Evolutionary conservation across 345 rosid species (phyloP).

Genomic region (Melastoma malabathricum): DNA sequence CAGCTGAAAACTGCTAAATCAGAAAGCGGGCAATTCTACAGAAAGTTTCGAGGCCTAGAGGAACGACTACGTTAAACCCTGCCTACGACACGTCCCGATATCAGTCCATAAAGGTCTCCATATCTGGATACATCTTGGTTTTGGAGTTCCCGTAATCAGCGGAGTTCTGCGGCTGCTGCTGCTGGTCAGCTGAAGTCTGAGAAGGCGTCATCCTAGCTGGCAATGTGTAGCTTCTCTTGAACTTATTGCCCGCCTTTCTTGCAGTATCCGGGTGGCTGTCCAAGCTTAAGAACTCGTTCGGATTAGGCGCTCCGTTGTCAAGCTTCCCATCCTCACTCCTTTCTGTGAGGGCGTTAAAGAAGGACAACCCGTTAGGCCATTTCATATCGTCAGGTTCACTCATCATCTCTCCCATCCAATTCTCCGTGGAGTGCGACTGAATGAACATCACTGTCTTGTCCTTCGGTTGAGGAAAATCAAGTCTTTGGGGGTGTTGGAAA

Average conservation of each 20-base stretch:
- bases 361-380: constrained; percentile 75
- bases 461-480: constrained; percentile 45
- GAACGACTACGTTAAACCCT: too few relatives aligned
- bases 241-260: constrained; percentile 57
- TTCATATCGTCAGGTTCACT: constrained; percentile 76
- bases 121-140: constrained; percentile 50
- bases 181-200: constrained; percentile 43
- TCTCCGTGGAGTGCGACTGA: constrained; percentile 38
- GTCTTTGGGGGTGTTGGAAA: constrained; percentile 42
- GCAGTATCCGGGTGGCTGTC: constrained; percentile 43
- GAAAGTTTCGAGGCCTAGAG: too few relatives aligned
- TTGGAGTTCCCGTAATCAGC: constrained; percentile 34
- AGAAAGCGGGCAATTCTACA: too few relatives aligned
- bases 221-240: constrained; percentile 54
- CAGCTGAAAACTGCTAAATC: too few relatives aligned
- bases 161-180: constrained; percentile 41
- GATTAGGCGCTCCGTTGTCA: constrained; percentile 41
- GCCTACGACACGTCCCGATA: neutral
- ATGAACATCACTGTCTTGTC: constrained; percentile 65
- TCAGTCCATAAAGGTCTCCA: constrained; percentile 81
- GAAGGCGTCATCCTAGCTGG: constrained; percentile 69
- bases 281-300: constrained; percentile 55
- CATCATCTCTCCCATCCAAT: constrained; percentile 39
- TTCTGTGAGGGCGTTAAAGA: constrained; percentile 72
- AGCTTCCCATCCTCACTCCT: constrained; percentile 61